Percentiles rank a stretch among this genome's conserved stretches.
Evolutionary conservation across 129 eudicot genomes (phyloP).

Genomic region (Ambrosia trifida): DNA sequence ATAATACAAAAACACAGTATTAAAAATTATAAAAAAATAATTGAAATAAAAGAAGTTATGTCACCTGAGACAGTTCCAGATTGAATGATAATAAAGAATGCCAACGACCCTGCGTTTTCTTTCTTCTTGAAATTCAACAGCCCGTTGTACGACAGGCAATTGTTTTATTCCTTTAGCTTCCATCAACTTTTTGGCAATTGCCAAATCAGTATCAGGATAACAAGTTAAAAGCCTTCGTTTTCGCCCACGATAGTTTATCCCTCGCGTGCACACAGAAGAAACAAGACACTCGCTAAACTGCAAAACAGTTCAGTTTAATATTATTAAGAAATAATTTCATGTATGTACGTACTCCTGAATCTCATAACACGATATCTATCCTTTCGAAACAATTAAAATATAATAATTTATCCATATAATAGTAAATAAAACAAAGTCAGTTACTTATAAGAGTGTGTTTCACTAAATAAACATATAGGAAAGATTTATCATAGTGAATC

Average conservation of each 20-base stretch:
- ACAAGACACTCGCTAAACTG: conserved; percentile 71
- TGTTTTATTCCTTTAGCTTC: conserved; percentile 94
- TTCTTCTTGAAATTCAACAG: conserved; percentile 57
- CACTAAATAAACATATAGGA: background rate
- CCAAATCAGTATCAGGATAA: conserved; percentile 91
- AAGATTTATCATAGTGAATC: background rate
- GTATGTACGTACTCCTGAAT: background rate
- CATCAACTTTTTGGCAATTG: conserved; percentile 88
- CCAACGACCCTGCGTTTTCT: conserved; percentile 62
- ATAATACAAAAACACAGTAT: background rate
- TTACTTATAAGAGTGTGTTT: background rate
- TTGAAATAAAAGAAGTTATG: background rate
- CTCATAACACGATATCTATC: background rate
- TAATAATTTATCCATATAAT: background rate
- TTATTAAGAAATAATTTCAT: background rate
- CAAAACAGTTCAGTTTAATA: conserved; percentile 20
- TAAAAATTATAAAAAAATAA: background rate
- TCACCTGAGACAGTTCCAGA: conserved; percentile 81
- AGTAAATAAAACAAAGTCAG: background rate
- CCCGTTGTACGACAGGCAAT: conserved; percentile 79
- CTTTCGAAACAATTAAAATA: background rate
- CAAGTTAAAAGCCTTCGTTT: conserved; percentile 88
- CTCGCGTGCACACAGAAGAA: conserved; percentile 77
- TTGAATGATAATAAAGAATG: conserved; percentile 69
- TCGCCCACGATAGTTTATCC: conserved; percentile 80